Conservation (phyloP, 805 yeast genomes). For the Metschnikowia anglica region DNA sequence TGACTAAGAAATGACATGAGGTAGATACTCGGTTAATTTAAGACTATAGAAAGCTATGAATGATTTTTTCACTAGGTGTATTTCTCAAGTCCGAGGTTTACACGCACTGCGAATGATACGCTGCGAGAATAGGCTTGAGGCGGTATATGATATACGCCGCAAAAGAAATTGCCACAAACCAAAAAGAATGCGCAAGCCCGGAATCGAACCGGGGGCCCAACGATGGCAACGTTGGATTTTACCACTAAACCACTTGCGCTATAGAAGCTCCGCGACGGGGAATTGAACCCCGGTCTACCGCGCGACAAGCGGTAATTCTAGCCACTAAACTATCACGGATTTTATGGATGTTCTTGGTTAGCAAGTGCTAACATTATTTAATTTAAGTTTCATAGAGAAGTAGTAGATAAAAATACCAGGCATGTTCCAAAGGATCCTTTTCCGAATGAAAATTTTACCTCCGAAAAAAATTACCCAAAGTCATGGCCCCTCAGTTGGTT, state of each 20-base stretch:
- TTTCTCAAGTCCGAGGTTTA: conserved; percentile 3
- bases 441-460: no score
- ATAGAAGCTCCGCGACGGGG: conserved; percentile 23
- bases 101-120: no score
- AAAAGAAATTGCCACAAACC: no score
- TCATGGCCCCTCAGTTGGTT: no score
- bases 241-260: conserved; percentile 27
- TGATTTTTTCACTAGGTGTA: conserved; percentile 5
- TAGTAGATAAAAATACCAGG: no score
- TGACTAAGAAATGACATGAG: conserved; percentile 17
- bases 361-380: no score
- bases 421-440: no score
- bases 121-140: no score
- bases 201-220: conserved; percentile 28
- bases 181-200: conserved; percentile 25
- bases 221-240: conserved; percentile 27
- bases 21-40: not conserved
- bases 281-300: conserved; percentile 26
- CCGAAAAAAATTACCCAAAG: no score
- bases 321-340: conserved; percentile 26
- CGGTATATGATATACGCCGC: no score
- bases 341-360: no score
- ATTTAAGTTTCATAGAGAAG: no score
- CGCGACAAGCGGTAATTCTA: conserved; percentile 26
- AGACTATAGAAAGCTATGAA: conserved; percentile 1